Evolutionary conservation across 148 eudicot species (phyloP).

Genomic region (Arctostaphylos glauca): DNA sequence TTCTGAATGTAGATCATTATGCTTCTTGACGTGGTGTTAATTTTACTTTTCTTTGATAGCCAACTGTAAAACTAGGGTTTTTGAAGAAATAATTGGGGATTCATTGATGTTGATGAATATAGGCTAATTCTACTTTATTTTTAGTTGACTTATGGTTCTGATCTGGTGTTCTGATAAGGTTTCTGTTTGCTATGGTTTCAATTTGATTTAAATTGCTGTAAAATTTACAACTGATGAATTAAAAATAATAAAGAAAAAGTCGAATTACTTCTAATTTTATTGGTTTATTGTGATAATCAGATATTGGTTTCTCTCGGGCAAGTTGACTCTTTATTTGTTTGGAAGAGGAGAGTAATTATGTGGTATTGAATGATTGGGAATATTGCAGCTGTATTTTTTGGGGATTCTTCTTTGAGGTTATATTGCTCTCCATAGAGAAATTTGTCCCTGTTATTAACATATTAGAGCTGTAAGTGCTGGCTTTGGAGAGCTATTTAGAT

Average conservation of each 20-base stretch:
- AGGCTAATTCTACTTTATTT: neutral
- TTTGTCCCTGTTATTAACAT: neutral
- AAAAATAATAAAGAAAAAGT: neutral
- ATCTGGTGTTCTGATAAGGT: slow-evolving; percentile 4
- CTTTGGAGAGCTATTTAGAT: slow-evolving; percentile 59
- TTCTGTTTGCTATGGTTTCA: slow-evolving; percentile 10
- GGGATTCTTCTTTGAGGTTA: neutral
- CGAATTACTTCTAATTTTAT: neutral
- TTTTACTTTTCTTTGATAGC: neutral
- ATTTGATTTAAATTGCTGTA: neutral
- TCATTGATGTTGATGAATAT: neutral
- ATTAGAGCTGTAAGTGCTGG: slow-evolving; percentile 36
- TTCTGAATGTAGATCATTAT: neutral
- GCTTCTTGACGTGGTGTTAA: neutral
- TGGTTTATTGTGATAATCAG: slow-evolving; percentile 13
- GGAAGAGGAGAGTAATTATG: slow-evolving; percentile 9
- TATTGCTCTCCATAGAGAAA: neutral
- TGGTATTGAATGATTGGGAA: neutral
- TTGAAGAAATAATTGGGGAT: slow-evolving; percentile 3
- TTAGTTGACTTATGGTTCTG: neutral
- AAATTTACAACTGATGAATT: neutral
- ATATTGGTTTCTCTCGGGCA: neutral
- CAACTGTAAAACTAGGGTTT: slow-evolving; percentile 15
- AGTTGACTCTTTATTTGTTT: slow-evolving; percentile 5
- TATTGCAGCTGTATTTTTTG: neutral